These are phyloP conservation scores for Trebouxiophyceae sp. DNA, from an alignment of 163 green algal species.

Conservation along the genomic window DNA sequence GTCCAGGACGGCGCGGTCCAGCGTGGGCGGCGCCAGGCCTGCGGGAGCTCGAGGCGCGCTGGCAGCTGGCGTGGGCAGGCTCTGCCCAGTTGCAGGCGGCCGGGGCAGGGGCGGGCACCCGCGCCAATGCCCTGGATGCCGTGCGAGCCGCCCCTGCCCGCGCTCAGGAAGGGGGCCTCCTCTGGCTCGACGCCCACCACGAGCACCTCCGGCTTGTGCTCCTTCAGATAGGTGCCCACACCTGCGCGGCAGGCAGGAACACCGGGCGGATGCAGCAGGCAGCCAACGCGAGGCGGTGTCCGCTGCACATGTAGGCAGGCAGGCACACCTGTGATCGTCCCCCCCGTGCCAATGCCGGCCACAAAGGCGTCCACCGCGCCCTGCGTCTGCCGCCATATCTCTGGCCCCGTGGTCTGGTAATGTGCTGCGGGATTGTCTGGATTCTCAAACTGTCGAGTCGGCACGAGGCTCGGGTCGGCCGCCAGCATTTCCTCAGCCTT, in stretches of 20 bases:
- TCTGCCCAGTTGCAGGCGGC: neutral
- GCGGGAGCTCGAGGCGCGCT: neutral
- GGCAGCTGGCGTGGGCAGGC: no score
- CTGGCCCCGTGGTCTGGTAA: conserved; percentile 55
- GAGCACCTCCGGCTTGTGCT: conserved; percentile 45
- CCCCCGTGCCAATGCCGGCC: conserved; percentile 48
- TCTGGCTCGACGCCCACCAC: conserved; percentile 68
- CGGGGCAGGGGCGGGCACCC: neutral
- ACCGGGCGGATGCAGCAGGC: no score
- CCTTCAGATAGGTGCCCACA: conserved; percentile 44
- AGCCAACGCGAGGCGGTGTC: no score
- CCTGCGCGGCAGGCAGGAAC: neutral
- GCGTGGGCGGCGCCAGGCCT: conserved; percentile 23
- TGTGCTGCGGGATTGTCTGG: conserved; percentile 40
- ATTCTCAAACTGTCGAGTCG: conserved; percentile 60
- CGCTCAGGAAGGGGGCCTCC: conserved; percentile 30
- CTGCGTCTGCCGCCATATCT: conserved; percentile 48
- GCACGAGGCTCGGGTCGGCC: neutral
- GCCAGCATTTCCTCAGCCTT: neutral
- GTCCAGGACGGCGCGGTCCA: conserved; percentile 76
- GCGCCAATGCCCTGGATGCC: neutral
- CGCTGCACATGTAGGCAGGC: no score
- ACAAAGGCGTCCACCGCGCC: conserved; percentile 54
- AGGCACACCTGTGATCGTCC: conserved; percentile 52
- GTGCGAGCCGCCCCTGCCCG: neutral